Conservation (phyloP, 225 moss, liverwort and hornwort genomes). For the Asterella californica region DNA sequence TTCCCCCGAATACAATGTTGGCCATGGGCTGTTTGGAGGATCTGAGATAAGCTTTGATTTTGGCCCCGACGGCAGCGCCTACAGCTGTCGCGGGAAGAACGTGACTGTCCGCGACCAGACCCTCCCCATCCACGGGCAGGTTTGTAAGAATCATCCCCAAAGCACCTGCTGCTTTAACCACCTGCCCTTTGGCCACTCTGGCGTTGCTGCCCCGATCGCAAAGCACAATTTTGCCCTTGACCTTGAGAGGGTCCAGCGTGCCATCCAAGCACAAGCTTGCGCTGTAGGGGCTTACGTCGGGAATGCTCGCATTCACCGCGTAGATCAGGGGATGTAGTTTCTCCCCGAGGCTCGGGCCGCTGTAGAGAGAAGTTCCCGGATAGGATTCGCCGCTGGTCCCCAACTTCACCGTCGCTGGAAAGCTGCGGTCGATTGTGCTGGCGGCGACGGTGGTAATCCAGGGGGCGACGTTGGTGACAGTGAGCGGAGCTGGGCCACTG, state of each 20-base stretch:
- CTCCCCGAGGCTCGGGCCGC: constrained; percentile 57
- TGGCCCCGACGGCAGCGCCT: constrained; percentile 54
- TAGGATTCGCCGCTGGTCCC: constrained; percentile 44
- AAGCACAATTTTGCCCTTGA: constrained; percentile 75
- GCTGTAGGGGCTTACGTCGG: constrained; percentile 42
- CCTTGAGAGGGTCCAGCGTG: constrained; percentile 60
- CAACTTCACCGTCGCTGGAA: constrained; percentile 56
- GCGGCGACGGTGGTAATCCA: constrained; percentile 69
- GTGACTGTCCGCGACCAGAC: constrained; percentile 79
- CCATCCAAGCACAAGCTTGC: constrained; percentile 65
- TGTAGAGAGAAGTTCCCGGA: constrained; percentile 76
- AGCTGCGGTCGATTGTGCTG: constrained; percentile 56
- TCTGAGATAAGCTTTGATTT: constrained; percentile 52
- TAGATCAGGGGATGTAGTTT: constrained; percentile 54
- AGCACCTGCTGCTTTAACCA: constrained; percentile 60
- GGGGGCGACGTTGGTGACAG: constrained; percentile 51
- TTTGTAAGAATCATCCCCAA: constrained; percentile 82
- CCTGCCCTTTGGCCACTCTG: constrained; percentile 75
- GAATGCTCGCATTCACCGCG: constrained; percentile 53
- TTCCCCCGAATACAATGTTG: constrained; percentile 60
- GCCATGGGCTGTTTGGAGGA: constrained; percentile 36
- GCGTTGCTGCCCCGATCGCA: constrained; percentile 83
- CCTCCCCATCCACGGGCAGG: constrained; percentile 75
- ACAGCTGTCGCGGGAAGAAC: constrained; percentile 78
- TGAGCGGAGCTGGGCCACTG: constrained; percentile 30